These are phyloP conservation scores for Lentinula sp. DNA, from an alignment of 768 basidiomycete species.

Conservation along the genomic window DNA sequence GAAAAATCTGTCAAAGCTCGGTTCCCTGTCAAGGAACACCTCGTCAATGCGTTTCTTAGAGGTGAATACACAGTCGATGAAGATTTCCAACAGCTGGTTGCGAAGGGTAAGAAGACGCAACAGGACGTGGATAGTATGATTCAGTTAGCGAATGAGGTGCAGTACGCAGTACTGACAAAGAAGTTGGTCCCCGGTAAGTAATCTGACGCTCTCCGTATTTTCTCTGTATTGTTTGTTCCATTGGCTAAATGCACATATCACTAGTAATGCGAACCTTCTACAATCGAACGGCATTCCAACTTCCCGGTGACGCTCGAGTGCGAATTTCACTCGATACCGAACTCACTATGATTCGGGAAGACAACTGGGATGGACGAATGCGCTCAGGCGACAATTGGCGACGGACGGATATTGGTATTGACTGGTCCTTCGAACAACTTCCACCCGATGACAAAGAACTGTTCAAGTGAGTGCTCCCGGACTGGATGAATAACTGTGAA, in stretches of 20 bases:
- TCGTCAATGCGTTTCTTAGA: constrained; percentile 83
- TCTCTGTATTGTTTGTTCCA: constrained; percentile 1
- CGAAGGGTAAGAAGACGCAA: constrained; percentile 89
- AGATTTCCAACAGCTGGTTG: constrained; percentile 81
- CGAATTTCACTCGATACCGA: constrained; percentile 98
- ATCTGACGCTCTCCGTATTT: background rate
- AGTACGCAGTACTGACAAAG: constrained; percentile 82
- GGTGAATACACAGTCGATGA: constrained; percentile 92
- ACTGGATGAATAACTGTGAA: background rate
- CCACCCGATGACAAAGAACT: constrained; percentile 76
- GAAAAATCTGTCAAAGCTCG: constrained; percentile 98
- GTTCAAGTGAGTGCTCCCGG: constrained; percentile 62
- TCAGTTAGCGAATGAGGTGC: constrained; percentile 94
- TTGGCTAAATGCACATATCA: background rate
- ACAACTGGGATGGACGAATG: constrained; percentile 83
- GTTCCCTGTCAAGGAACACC: constrained; percentile 91
- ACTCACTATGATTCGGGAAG: constrained; percentile 89
- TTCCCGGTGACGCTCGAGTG: constrained; percentile 97
- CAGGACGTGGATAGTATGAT: constrained; percentile 92
- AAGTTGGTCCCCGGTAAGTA: constrained; percentile 74
- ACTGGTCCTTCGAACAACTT: constrained; percentile 82
- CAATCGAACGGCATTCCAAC: constrained; percentile 97
- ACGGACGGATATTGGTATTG: constrained; percentile 87
- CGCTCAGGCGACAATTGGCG: constrained; percentile 93
- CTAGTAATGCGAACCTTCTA: constrained; percentile 96